phyloP scores from a whole-genome alignment of 805 yeast genomes.

The Starmera caribaea region DNA sequence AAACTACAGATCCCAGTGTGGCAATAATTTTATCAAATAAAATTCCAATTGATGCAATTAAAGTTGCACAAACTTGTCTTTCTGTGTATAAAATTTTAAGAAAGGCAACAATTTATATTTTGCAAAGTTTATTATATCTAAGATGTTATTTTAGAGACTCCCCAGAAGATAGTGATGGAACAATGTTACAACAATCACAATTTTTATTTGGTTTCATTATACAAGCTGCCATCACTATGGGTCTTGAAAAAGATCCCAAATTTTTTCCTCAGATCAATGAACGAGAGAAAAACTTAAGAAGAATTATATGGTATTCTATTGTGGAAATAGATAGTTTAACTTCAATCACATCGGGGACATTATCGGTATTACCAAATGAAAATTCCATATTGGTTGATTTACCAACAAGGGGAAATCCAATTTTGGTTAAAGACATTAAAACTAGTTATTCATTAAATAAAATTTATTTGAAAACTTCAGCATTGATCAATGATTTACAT shows the following conservation, averaged over 20 bases:
- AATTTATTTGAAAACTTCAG: conserved; percentile 4
- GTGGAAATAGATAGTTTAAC: conserved; percentile 6
- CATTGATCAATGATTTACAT: conserved; percentile 6
- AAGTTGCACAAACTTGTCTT: conserved; percentile 30
- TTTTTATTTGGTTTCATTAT: conserved; percentile 25
- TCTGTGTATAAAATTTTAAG: conserved; percentile 29
- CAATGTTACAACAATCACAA: conserved; percentile 28
- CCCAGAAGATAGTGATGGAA: conserved; percentile 39
- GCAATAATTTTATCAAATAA: conserved; percentile 21
- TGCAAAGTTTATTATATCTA: conserved; percentile 32
- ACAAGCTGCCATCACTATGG: conserved; percentile 35
- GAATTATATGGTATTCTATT: conserved; percentile 12
- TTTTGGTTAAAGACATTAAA: background rate
- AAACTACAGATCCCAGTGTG: conserved; percentile 11
- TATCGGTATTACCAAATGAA: conserved; percentile 6
- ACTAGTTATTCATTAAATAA: conserved; percentile 1
- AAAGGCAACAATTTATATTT: conserved; percentile 24
- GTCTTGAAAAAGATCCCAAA: conserved; percentile 38
- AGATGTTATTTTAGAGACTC: conserved; percentile 30
- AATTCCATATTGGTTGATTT: no score
- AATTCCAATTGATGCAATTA: conserved; percentile 25
- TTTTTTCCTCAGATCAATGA: conserved; percentile 9
- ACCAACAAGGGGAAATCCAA: no score
- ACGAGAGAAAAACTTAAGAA: conserved; percentile 7
- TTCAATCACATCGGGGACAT: conserved; percentile 6